Conservation (phyloP, 768 basidiomycete species). For the Tylopilus sp. region DNA sequence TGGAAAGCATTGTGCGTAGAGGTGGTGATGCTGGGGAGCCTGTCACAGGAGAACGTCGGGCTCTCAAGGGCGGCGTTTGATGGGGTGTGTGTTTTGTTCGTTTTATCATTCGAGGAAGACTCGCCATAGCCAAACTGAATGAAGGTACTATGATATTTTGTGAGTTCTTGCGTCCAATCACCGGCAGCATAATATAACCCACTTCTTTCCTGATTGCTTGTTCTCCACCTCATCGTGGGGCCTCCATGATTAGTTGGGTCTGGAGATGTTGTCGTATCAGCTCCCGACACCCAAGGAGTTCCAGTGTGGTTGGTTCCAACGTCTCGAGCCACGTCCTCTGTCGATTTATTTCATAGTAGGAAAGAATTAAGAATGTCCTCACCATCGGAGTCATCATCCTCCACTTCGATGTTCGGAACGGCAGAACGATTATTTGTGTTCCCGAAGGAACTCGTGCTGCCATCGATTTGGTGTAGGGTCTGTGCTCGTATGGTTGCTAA, state of each 20-base stretch:
- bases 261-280: not conserved
- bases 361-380: not conserved
- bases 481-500: constrained; percentile 51
- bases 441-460: constrained; percentile 10
- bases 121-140: constrained; percentile 8
- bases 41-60: constrained; percentile 6
- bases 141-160: constrained; percentile 7
- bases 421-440: not conserved
- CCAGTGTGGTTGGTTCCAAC: not conserved
- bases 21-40: constrained; percentile 28
- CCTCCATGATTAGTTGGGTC: not conserved
- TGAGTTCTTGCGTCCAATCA: not conserved
- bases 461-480: constrained; percentile 20
- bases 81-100: not conserved
- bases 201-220: constrained; percentile 10
- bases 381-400: constrained; percentile 8
- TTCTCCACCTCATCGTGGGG: not conserved
- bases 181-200: not conserved
- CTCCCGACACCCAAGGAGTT: not conserved
- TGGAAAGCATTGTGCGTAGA: constrained; percentile 46
- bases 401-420: constrained; percentile 1
- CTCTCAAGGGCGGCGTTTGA: constrained; percentile 1
- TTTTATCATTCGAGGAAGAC: constrained; percentile 6
- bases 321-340: constrained; percentile 6
- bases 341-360: not conserved